Conservation (phyloP, 2,329 filamentous ascomycete genomes). For the Nemania sp. region DNA sequence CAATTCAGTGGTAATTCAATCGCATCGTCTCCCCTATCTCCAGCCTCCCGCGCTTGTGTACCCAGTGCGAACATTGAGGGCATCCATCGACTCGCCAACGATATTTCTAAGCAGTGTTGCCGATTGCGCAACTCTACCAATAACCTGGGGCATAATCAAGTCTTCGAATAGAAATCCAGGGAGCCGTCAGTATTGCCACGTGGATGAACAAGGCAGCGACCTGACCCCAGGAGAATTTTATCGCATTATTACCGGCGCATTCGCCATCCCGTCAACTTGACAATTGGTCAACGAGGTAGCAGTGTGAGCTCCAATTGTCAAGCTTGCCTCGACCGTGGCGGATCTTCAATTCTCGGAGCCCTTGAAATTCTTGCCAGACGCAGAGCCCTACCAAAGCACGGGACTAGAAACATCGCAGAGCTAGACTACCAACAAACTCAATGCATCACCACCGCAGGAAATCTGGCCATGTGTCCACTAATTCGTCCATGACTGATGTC, state of each 20-base stretch:
- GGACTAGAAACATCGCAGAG: slow-evolving; percentile 23
- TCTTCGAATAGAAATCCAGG: background rate
- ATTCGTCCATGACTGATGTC: slow-evolving; percentile 59
- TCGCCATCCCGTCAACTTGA: slow-evolving; percentile 6
- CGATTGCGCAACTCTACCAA: background rate
- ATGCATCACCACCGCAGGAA: slow-evolving; percentile 63
- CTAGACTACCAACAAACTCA: slow-evolving; percentile 33
- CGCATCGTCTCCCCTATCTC: background rate
- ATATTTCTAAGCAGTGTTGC: background rate
- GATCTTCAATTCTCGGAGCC: slow-evolving; percentile 1
- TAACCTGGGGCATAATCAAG: background rate
- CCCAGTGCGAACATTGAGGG: too few relatives aligned
- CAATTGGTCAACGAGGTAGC: background rate
- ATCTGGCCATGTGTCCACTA: slow-evolving; percentile 57
- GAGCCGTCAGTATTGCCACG: background rate
- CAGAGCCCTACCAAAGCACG: slow-evolving; percentile 26
- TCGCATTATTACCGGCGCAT: background rate
- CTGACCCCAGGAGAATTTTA: background rate
- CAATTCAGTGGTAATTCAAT: background rate
- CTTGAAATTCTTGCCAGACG: slow-evolving; percentile 26
- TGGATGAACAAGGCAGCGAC: background rate
- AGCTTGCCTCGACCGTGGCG: background rate
- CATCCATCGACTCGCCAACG: too few relatives aligned
- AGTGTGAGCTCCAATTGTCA: background rate
- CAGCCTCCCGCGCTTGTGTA: background rate